A percentile compares a stretch with the other conserved stretches of the same genome.
These are phyloP conservation scores for Myxozyma udenii DNA, from an alignment of 805 yeast species.

Conservation along the genomic window DNA sequence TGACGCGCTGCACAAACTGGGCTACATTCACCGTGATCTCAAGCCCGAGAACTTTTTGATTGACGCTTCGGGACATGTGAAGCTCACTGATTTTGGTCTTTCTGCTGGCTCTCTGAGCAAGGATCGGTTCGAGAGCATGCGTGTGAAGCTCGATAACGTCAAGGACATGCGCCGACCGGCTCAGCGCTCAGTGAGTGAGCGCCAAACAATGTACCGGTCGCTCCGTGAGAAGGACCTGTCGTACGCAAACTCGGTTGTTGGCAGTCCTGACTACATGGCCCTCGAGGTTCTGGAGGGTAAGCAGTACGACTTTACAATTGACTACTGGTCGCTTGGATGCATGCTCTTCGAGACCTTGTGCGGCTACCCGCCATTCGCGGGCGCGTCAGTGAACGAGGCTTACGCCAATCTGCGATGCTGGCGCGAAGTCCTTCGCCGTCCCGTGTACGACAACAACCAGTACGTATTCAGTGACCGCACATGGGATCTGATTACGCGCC, in stretches of 20 bases:
- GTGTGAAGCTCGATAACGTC: conserved; percentile 62
- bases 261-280: conserved; percentile 99
- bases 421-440: conserved; percentile 84
- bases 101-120: conserved; percentile 95
- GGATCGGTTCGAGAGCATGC: conserved; percentile 91
- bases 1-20: conserved; percentile 87
- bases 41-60: conserved; percentile 89
- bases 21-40: conserved; percentile 94
- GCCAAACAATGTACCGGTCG: conserved; percentile 82
- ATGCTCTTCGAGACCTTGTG: conserved; percentile 93
- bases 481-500: conserved; percentile 70
- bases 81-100: conserved; percentile 90
- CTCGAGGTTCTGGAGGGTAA: conserved; percentile 93
- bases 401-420: conserved; percentile 90
- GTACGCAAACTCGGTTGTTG: conserved; percentile 92
- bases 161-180: conserved; percentile 67
- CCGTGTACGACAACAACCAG: conserved; percentile 76
- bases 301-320: conserved; percentile 91
- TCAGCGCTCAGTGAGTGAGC: conserved; percentile 70
- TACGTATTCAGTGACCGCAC: conserved; percentile 94
- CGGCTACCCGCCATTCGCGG: conserved; percentile 97
- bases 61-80: conserved; percentile 70
- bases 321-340: conserved; percentile 98
- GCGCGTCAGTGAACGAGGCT: conserved; percentile 89
- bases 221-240: conserved; percentile 68